phyloP scores from a whole-genome alignment of 2,329 filamentous ascomycete species.

The Cladobotryum mycophilum region DNA sequence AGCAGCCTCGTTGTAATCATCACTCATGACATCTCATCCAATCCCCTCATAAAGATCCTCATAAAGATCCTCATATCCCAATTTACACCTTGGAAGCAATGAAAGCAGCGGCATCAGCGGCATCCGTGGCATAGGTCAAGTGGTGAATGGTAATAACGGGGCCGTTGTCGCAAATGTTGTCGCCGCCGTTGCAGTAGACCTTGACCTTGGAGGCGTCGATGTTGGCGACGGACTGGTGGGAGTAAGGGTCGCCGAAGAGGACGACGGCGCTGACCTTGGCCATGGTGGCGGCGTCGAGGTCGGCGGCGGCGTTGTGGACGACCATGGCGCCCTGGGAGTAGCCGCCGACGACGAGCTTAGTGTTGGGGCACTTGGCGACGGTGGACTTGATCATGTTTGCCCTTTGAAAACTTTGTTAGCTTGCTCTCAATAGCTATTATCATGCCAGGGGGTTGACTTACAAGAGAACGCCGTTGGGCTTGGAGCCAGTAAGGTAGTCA shows the following conservation, averaged over 20 bases:
- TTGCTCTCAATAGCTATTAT: not conserved
- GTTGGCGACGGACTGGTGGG: slow-evolving; percentile 17
- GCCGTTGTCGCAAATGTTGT: slow-evolving; percentile 25
- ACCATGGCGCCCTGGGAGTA: slow-evolving; percentile 25
- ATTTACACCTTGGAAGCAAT: slow-evolving; percentile 8
- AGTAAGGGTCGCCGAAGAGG: slow-evolving; percentile 25
- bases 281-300: slow-evolving; percentile 18
- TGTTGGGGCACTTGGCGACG: slow-evolving; percentile 19
- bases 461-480: slow-evolving; percentile 17
- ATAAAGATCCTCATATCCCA: not conserved
- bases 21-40: too few species aligned
- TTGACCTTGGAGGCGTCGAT: slow-evolving; percentile 16
- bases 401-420: slow-evolving; percentile 18
- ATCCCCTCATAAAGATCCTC: not conserved
- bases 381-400: slow-evolving; percentile 27
- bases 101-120: slow-evolving; percentile 18
- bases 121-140: slow-evolving; percentile 22
- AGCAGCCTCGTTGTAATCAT: too few species aligned
- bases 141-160: slow-evolving; percentile 21
- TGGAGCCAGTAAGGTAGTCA: slow-evolving; percentile 20
- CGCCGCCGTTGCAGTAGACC: slow-evolving; percentile 22
- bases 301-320: slow-evolving; percentile 21
- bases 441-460: slow-evolving; percentile 9
- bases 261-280: slow-evolving; percentile 24
- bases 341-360: slow-evolving; percentile 21